Conservation (phyloP, 129 eudicot genomes). For the Centaurea solstitialis region DNA sequence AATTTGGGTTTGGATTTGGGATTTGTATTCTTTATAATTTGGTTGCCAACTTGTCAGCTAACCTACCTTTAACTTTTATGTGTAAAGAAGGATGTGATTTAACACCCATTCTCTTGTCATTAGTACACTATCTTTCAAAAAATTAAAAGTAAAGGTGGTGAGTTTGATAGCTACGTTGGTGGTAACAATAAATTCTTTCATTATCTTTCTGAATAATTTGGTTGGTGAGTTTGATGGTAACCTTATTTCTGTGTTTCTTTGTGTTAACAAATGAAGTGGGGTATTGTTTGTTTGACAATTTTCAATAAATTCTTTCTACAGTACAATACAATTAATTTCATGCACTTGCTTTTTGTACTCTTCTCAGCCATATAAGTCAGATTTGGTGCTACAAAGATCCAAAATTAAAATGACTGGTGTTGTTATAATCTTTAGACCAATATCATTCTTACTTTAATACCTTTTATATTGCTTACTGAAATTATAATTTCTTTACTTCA, state of each 20-base stretch:
- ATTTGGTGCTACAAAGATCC: neutral
- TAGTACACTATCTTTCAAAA: neutral
- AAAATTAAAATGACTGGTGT: neutral
- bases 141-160: neutral
- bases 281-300: conserved; percentile 3
- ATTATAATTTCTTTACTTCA: neutral
- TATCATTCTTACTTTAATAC: neutral
- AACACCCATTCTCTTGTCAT: neutral
- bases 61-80: neutral
- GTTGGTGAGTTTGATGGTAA: conserved; percentile 21
- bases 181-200: neutral
- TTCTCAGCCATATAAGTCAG: neutral
- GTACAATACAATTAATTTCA: neutral
- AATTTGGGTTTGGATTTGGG: neutral
- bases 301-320: neutral
- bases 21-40: neutral
- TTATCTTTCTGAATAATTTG: conserved; percentile 5
- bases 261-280: neutral
- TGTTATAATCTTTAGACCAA: neutral
- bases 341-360: neutral
- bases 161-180: conserved; percentile 20
- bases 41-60: neutral
- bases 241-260: neutral
- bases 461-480: neutral
- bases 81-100: neutral